Base-by-base conservation (phyloP, 2,329 filamentous ascomycete genomes). In the Magnaporthiopsis rhizophila region DNA sequence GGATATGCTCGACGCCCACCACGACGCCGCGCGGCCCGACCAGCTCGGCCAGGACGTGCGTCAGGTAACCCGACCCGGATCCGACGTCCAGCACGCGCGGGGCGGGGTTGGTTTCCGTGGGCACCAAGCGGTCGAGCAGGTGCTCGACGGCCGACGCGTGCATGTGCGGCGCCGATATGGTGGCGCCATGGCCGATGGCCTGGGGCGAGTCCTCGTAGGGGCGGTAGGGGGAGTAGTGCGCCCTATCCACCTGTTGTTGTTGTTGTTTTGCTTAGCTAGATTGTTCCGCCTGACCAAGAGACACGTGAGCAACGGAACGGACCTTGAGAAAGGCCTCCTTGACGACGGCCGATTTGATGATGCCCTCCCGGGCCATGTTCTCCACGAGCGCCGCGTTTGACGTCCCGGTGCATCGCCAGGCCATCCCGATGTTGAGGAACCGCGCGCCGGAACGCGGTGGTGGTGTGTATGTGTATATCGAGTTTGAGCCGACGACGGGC, bases 1-100 rank as follows among this genome's bases (percentile, higher is more conserved):
- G 71, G 65, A 94, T 91, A 73, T 94, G 90, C 72, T 94, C 90
- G 26, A 94, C 76, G 0, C 90, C 90, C 15, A 93, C 82, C 0
- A 93, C 87, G 0, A 80, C 73, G 4, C 72, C 81, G 3, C 69
- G 68, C 5, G 72, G 74, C 3, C 83, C 86, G 1, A 89, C 88
- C 0, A 97, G 81, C 72, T 94, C 90, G 0, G 92, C 93, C 9
- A 98, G 77, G 0, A 97, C 87, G 70, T 96, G 92, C 6, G 92
- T 97, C 15, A 99, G 79, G 72, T 97, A 98, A 0, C 90, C 90
- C 2, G 85, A 89, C 0, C 90, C 90, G 60, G 85, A 89, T 2
- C 90, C 90, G 65, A 94, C 83, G 70, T 94, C 90, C 2, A 94
- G 81, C 1, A 91, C 80, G 68, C 89, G 77, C 2, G 80, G 77